phyloP scores from a whole-genome alignment of 768 basidiomycete genomes.

The Podaxis rugospora region DNA sequence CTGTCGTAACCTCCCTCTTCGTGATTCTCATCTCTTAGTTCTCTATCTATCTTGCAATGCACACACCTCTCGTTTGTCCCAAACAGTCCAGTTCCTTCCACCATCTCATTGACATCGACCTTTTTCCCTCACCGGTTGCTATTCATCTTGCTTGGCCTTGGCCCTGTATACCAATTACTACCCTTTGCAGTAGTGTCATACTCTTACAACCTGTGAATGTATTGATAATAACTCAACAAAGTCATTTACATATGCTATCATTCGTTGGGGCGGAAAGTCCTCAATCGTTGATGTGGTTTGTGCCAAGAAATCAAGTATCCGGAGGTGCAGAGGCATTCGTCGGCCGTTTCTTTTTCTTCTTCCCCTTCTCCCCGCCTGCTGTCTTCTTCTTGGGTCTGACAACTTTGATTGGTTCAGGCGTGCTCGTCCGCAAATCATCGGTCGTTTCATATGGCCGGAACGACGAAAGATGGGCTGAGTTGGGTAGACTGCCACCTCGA shows the following conservation, averaged over 20 bases:
- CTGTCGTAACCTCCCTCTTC: conserved; percentile 1
- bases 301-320: not conserved
- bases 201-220: conserved; percentile 11
- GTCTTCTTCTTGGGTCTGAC: conserved; percentile 65
- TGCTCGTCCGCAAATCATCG: conserved; percentile 42
- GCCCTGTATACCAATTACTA: conserved; percentile 8
- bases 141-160: not conserved
- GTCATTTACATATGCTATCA: not conserved
- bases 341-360: conserved; percentile 60
- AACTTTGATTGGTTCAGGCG: conserved; percentile 74
- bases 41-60: conserved; percentile 22
- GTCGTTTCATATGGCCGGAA: conserved; percentile 54
- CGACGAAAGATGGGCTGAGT: conserved; percentile 31
- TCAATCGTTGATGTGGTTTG: not conserved
- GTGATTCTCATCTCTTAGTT: conserved; percentile 15
- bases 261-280: not conserved
- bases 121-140: conserved; percentile 10
- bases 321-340: conserved; percentile 13
- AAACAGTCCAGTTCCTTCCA: not conserved
- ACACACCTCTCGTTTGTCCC: conserved; percentile 1
- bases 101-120: not conserved
- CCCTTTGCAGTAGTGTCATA: conserved; percentile 15
- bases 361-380: conserved; percentile 29
- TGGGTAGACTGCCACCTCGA: conserved; percentile 16
- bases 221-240: conserved; percentile 4